Evolutionary conservation across 805 yeast species (phyloP).

Genomic region (Tetrapisispora iriomotensis): DNA sequence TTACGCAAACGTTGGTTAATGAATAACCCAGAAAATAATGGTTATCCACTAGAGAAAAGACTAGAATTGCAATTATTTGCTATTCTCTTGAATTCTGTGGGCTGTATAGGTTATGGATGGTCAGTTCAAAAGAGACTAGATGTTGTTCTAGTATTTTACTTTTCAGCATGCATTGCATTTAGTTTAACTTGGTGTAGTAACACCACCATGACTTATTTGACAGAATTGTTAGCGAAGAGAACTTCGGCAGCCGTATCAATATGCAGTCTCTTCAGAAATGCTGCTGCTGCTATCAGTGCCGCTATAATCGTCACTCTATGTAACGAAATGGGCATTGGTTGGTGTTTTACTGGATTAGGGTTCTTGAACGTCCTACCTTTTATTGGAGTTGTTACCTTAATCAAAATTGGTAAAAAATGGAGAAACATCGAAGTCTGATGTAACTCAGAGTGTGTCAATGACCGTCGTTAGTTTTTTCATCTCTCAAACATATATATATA

Average conservation of each 20-base stretch:
- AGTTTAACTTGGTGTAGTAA: conserved; percentile 50
- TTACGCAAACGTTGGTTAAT: conserved; percentile 25
- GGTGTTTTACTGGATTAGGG: conserved; percentile 48
- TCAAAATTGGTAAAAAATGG: conserved; percentile 14
- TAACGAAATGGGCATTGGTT: conserved; percentile 37
- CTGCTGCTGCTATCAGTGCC: conserved; percentile 46
- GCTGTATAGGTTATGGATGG: conserved; percentile 47
- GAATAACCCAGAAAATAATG: conserved; percentile 20
- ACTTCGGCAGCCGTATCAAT: conserved; percentile 47
- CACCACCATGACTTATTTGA: conserved; percentile 43
- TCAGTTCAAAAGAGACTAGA: conserved; percentile 33
- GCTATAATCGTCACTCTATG: conserved; percentile 33
- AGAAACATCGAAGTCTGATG: conserved; percentile 29
- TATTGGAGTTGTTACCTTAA: conserved; percentile 14
- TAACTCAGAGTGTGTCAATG: too few species aligned
- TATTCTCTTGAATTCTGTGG: conserved; percentile 33
- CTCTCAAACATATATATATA: too few species aligned
- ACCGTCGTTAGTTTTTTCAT: too few species aligned
- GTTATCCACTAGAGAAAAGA: conserved; percentile 37
- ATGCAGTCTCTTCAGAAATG: conserved; percentile 43
- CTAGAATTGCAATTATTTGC: conserved; percentile 38
- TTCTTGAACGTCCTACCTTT: conserved; percentile 24
- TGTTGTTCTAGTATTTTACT: conserved; percentile 34
- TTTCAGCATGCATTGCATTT: conserved; percentile 39
- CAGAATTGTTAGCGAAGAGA: conserved; percentile 40